Conservation (phyloP, 768 basidiomycete species). For the Ephemerocybe angulata region DNA sequence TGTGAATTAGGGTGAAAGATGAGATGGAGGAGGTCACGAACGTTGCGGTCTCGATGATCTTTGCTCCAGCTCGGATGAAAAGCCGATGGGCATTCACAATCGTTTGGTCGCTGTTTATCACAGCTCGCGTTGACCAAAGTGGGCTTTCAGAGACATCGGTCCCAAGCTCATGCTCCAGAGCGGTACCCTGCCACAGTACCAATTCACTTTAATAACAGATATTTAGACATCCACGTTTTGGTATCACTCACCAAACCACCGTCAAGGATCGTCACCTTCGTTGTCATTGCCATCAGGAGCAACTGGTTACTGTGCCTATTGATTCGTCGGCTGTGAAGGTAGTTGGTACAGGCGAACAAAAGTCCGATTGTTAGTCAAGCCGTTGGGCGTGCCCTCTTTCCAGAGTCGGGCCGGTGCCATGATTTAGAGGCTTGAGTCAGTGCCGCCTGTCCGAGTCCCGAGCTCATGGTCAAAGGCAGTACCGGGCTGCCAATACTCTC, state of each 20-base stretch:
- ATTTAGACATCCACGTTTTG: background rate
- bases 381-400: too few relatives aligned
- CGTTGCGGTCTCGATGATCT: conserved; percentile 69
- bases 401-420: too few relatives aligned
- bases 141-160: conserved; percentile 48
- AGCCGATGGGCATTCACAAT: conserved; percentile 57
- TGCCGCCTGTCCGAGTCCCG: too few relatives aligned
- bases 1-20: conserved; percentile 20
- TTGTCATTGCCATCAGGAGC: background rate
- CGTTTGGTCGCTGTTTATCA: conserved; percentile 47
- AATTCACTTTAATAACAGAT: too few relatives aligned
- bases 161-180: conserved; percentile 49
- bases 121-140: conserved; percentile 70
- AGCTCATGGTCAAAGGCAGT: too few relatives aligned
- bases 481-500: too few relatives aligned
- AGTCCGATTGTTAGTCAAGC: too few relatives aligned
- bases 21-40: conserved; percentile 29
- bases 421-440: too few relatives aligned
- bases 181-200: conserved; percentile 48
- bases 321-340: too few relatives aligned
- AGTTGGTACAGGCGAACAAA: too few relatives aligned
- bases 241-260: conserved; percentile 41
- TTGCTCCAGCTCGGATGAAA: conserved; percentile 64
- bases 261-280: conserved; percentile 30
- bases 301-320: too few relatives aligned